Conservation (phyloP, 805 yeast species). For the Saturnispora serradocipensis region DNA sequence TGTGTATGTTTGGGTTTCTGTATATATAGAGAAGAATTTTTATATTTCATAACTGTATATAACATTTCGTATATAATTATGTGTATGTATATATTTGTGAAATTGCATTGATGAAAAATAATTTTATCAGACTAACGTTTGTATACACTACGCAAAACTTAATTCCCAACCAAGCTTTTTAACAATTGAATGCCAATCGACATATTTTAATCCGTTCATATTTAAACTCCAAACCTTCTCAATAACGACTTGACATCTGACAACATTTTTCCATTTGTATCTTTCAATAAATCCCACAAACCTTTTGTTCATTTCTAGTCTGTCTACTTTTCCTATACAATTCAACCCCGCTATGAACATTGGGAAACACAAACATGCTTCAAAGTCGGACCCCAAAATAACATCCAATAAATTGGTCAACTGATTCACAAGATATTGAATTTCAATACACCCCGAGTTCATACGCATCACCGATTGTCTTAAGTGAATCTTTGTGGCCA, state of each 20-base stretch:
- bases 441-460: constrained; percentile 54
- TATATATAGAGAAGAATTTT: not conserved
- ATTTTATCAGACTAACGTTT: not conserved
- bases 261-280: constrained; percentile 61
- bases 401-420: constrained; percentile 49
- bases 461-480: constrained; percentile 53
- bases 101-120: not conserved
- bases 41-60: not conserved
- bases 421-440: constrained; percentile 48
- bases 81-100: not conserved
- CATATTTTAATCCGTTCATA: constrained; percentile 45
- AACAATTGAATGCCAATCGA: constrained; percentile 67
- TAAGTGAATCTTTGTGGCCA: constrained; percentile 58
- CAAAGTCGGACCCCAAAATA: constrained; percentile 56
- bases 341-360: constrained; percentile 70
- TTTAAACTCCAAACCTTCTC: constrained; percentile 41
- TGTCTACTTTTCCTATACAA: constrained; percentile 43
- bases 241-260: constrained; percentile 35
- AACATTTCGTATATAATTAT: no score
- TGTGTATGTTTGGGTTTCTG: constrained; percentile 5
- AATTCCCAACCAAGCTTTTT: constrained; percentile 67
- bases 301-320: constrained; percentile 41
- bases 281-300: constrained; percentile 48
- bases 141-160: constrained; percentile 47
- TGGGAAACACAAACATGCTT: constrained; percentile 68